These are phyloP conservation scores for Cyberlindnera meyerae DNA, from an alignment of 805 yeast species.

Conservation along the genomic window DNA sequence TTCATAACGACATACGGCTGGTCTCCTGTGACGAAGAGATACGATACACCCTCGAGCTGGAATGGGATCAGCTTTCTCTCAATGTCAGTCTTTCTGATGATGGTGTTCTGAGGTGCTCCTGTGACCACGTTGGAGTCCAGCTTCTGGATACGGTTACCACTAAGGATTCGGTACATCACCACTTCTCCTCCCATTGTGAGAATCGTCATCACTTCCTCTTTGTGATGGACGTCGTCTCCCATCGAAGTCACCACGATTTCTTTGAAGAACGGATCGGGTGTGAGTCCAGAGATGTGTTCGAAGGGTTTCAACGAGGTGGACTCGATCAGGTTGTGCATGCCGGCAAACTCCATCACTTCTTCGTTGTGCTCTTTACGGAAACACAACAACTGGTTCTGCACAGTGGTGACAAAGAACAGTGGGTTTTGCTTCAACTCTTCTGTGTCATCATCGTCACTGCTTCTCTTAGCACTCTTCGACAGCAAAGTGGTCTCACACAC, in stretches of 20 bases:
- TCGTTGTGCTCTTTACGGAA: slow-evolving; percentile 49
- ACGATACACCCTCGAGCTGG: slow-evolving; percentile 53
- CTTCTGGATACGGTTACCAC: slow-evolving; percentile 41
- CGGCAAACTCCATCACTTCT: slow-evolving; percentile 33
- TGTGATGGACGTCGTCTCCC: slow-evolving; percentile 47
- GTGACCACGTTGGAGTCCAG: slow-evolving; percentile 42
- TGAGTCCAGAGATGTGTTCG: slow-evolving; percentile 31
- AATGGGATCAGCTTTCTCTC: slow-evolving; percentile 62
- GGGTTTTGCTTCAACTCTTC: slow-evolving; percentile 27
- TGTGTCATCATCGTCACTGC: slow-evolving; percentile 23
- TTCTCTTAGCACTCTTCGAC: slow-evolving; percentile 21
- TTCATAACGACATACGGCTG: slow-evolving; percentile 68
- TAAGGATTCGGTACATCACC: slow-evolving; percentile 55
- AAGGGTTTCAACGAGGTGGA: slow-evolving; percentile 34
- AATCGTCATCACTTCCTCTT: slow-evolving; percentile 62
- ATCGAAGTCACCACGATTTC: slow-evolving; percentile 59
- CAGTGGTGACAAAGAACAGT: slow-evolving; percentile 63
- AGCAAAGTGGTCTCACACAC: slow-evolving; percentile 48
- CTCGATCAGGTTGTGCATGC: slow-evolving; percentile 34
- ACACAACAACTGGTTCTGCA: slow-evolving; percentile 67
- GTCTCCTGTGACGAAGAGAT: slow-evolving; percentile 68
- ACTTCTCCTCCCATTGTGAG: slow-evolving; percentile 82
- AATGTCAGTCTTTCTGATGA: slow-evolving; percentile 51
- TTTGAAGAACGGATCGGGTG: slow-evolving; percentile 71
- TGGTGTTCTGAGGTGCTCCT: slow-evolving; percentile 80